Conservation (phyloP, 164 flowering plant genomes). For the Annona cherimola region DNA sequence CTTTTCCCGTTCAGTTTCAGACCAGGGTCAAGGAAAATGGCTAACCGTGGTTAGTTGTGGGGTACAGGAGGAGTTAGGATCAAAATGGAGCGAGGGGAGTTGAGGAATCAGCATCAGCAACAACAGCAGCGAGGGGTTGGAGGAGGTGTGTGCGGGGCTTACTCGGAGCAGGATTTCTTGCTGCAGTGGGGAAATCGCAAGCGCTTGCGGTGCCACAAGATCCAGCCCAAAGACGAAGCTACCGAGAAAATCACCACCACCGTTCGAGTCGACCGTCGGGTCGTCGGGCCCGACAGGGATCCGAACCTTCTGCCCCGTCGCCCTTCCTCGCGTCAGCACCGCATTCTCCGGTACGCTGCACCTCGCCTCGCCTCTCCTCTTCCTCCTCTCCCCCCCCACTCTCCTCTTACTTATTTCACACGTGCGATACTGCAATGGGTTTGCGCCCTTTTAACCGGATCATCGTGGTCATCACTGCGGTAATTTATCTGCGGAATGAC, state of each 20-base stretch:
- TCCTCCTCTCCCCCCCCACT: too few species aligned
- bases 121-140: constrained; percentile 3
- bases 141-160: constrained; percentile 17
- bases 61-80: constrained; percentile 14
- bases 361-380: too few species aligned
- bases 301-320: constrained; percentile 16
- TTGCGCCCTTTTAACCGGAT: too few species aligned
- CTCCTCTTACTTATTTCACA: too few species aligned
- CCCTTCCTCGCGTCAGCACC: constrained; percentile 27
- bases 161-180: constrained; percentile 41
- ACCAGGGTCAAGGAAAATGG: constrained; percentile 1
- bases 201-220: constrained; percentile 70
- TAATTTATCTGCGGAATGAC: too few species aligned
- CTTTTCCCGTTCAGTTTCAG: not conserved
- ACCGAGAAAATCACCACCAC: constrained; percentile 32
- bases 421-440: too few species aligned
- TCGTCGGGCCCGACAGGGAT: constrained; percentile 31
- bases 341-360: constrained; percentile 46
- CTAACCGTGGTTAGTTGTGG: constrained; percentile 13
- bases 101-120: constrained; percentile 13
- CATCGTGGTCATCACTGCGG: too few species aligned
- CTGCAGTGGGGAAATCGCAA: constrained; percentile 92
- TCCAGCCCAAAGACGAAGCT: constrained; percentile 42
- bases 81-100: constrained; percentile 27
- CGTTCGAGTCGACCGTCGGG: constrained; percentile 31